Evolutionary conservation across 768 basidiomycete species (phyloP).

Genomic region (Fomitopsis pulvina): DNA sequence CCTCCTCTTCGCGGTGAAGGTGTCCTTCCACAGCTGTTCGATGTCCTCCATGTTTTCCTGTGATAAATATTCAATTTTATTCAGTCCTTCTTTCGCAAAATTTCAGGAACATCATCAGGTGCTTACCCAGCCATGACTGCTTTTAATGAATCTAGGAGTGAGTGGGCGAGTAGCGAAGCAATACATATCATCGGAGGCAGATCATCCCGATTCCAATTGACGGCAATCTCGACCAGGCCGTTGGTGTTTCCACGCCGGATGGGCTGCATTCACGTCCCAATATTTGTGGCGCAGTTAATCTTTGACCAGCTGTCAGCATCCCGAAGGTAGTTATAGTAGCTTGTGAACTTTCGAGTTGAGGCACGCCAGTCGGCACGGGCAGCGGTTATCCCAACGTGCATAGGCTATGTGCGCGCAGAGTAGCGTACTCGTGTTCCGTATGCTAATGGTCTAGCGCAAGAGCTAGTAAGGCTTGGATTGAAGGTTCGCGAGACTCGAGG

Average conservation of each 20-base stretch:
- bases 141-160: not conserved
- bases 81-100: no score
- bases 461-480: no score
- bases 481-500: no score
- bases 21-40: slow-evolving; percentile 73
- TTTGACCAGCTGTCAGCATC: slow-evolving; percentile 68
- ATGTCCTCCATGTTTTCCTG: slow-evolving; percentile 61
- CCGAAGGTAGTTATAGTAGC: slow-evolving; percentile 63
- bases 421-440: slow-evolving; percentile 43
- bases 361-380: not conserved
- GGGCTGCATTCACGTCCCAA: slow-evolving; percentile 71
- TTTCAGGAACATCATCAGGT: not conserved
- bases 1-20: slow-evolving; percentile 57
- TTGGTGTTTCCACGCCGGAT: slow-evolving; percentile 59
- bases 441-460: slow-evolving; percentile 54
- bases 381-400: not conserved
- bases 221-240: slow-evolving; percentile 57
- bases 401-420: not conserved
- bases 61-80: no score
- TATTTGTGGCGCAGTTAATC: slow-evolving; percentile 54
- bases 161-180: not conserved
- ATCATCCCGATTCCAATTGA: slow-evolving; percentile 74
- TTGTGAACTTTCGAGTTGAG: slow-evolving; percentile 42
- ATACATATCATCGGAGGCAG: slow-evolving; percentile 72
- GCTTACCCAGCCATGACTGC: slow-evolving; percentile 62